Evolutionary conservation across 306 rosid genomes (phyloP).

Genomic region (Casuarina equisetifolia): DNA sequence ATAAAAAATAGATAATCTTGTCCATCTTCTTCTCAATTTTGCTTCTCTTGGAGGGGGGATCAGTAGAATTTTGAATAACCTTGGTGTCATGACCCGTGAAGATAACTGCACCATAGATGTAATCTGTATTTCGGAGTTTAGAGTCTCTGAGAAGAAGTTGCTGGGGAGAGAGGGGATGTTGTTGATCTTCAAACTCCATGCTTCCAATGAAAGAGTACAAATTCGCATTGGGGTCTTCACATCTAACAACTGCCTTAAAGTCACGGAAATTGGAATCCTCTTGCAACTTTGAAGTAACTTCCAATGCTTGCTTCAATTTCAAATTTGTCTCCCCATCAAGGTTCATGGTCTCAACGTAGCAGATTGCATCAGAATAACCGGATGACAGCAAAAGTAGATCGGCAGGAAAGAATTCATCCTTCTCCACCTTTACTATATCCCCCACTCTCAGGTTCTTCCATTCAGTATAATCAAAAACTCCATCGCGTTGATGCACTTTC

Average conservation of each 20-base stretch:
- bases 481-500: slow-evolving; percentile 59
- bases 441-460: slow-evolving; percentile 95
- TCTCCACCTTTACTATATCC: slow-evolving; percentile 72
- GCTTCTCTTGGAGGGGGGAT: slow-evolving; percentile 94
- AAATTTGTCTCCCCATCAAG: slow-evolving; percentile 97
- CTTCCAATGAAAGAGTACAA: slow-evolving; percentile 80
- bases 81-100: slow-evolving; percentile 90
- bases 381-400: slow-evolving; percentile 90
- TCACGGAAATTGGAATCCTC: slow-evolving; percentile 48
- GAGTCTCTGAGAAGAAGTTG: slow-evolving; percentile 96
- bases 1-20: slow-evolving; percentile 73
- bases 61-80: slow-evolving; percentile 88
- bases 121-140: slow-evolving; percentile 90
- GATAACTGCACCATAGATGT: slow-evolving; percentile 71
- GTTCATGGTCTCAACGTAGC: slow-evolving; percentile 97
- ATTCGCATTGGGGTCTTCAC: slow-evolving; percentile 96
- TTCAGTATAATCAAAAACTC: slow-evolving; percentile 52
- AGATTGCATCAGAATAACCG: slow-evolving; percentile 80
- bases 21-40: slow-evolving; percentile 91
- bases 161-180: slow-evolving; percentile 67
- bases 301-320: slow-evolving; percentile 85
- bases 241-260: slow-evolving; percentile 68
- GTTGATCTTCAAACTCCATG: slow-evolving; percentile 63
- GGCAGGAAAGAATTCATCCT: slow-evolving; percentile 91
- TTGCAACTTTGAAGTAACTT: slow-evolving; percentile 57